phyloP scores from a whole-genome alignment of 768 basidiomycete species.

The Suillus americanus region DNA sequence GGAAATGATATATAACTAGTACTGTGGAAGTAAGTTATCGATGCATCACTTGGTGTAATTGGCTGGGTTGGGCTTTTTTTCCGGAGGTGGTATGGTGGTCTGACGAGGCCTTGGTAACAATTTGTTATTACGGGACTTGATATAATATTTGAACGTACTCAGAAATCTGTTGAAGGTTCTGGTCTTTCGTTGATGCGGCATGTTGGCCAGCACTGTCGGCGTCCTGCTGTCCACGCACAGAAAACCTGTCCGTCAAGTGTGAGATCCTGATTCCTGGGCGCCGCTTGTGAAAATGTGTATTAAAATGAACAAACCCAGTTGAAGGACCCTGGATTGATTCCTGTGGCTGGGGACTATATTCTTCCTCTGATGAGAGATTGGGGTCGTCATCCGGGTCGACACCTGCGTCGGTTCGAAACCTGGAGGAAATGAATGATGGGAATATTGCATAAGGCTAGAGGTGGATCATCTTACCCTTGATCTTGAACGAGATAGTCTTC shows the following conservation, averaged over 20 bases:
- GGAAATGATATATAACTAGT: neutral
- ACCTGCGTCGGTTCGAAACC: neutral
- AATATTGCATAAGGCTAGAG: too few relatives aligned
- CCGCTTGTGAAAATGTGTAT: neutral
- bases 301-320: neutral
- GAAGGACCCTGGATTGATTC: neutral
- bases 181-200: neutral
- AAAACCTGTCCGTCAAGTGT: neutral
- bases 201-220: accelerated
- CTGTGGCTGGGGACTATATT: neutral
- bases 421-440: neutral
- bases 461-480: neutral
- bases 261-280: neutral
- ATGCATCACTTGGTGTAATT: neutral
- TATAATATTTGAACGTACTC: neutral
- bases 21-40: neutral
- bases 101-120: neutral
- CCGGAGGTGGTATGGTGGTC: neutral
- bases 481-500: neutral
- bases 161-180: too few relatives aligned
- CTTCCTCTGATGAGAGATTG: neutral
- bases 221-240: neutral
- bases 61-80: neutral
- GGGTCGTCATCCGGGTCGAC: neutral
- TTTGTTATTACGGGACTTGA: neutral